These are phyloP conservation scores for Gnaphalium uliginosum DNA, from an alignment of 129 eudicot genomes.

Conservation along the genomic window DNA sequence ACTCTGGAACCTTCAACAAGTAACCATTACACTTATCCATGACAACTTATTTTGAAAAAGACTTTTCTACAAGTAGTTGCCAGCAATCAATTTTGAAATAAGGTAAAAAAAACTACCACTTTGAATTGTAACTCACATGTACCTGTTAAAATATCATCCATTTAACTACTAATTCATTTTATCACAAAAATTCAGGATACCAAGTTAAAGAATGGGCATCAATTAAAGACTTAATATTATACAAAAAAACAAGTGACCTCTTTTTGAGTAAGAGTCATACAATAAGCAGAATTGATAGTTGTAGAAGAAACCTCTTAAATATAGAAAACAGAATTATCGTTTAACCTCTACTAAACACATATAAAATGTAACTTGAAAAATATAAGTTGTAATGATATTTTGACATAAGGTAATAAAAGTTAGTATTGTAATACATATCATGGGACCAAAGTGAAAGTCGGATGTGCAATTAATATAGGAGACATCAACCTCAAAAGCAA, in stretches of 20 bases:
- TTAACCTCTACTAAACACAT: background rate
- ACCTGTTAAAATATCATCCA: background rate
- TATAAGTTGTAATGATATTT: constrained; percentile 1
- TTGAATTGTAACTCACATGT: constrained; percentile 10
- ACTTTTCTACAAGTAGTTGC: constrained; percentile 25
- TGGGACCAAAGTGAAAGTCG: constrained; percentile 19
- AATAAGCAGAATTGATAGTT: background rate
- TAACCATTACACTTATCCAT: constrained; percentile 9
- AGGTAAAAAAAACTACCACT: background rate
- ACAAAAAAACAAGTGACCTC: background rate
- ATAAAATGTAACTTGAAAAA: background rate
- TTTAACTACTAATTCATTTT: background rate
- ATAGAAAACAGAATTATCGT: background rate
- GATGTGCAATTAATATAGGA: constrained; percentile 26
- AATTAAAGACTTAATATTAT: background rate
- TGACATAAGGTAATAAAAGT: background rate
- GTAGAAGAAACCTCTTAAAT: background rate
- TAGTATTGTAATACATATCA: background rate
- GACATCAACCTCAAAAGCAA: constrained; percentile 18
- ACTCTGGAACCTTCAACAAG: constrained; percentile 15
- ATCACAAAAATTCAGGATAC: background rate
- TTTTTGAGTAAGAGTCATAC: background rate
- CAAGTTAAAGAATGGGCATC: background rate
- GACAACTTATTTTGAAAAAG: constrained; percentile 28
- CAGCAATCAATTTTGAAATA: constrained; percentile 31